Evolutionary conservation across 176 grass and related monocot genomes (phyloP), one percentile per base, ranked within the genome.

Genomic region (Rhynchospora tenuis): DNA sequence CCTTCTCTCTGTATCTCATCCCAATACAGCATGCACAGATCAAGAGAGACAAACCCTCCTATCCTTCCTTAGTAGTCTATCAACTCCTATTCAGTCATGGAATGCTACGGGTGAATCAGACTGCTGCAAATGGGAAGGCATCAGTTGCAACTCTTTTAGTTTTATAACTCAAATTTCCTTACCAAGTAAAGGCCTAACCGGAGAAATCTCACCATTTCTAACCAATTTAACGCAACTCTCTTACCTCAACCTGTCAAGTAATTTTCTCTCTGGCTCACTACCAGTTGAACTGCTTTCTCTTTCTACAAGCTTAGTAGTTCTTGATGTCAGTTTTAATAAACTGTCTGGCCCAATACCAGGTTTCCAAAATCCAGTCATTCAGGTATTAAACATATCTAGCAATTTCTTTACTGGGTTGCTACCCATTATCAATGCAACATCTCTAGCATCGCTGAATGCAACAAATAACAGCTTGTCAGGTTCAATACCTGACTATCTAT

Each of bases 401-500:
- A 95, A 95, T 71, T 86, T 46, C 2, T 88, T 95, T 78, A 29
- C 8, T 65, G 93, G 90, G 0, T 59, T 82, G 56, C 83, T 95
- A 17, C 85, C 90, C 82, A 60, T 76, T 47, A 51, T 65, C 43
- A 22, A 82, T 17, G 42, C 88, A 81, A 86, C 79, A 22, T 92
- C 80, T 86, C 83, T 95, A 54, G 67, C 89, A 20, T 89, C 90
- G 26, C 86, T 95, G n/a, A 92, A 95, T 64, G 85, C 20, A 29
- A 95, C 90, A 86, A 92, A 92, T 83, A 95, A 95, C 83, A 92
- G 85, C 69, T 95, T 95, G 15, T 89, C 82, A 0, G 93, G 93
- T 15, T 17, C 61, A 46, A 81, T 92, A 85, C 93, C 93, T 43
- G 78, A 83, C 59, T 89, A 81, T 56, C 20, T 95, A 22, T 95